Conservation (phyloP, 2,329 filamentous ascomycete species). For the Rutstroemia sp. region DNA sequence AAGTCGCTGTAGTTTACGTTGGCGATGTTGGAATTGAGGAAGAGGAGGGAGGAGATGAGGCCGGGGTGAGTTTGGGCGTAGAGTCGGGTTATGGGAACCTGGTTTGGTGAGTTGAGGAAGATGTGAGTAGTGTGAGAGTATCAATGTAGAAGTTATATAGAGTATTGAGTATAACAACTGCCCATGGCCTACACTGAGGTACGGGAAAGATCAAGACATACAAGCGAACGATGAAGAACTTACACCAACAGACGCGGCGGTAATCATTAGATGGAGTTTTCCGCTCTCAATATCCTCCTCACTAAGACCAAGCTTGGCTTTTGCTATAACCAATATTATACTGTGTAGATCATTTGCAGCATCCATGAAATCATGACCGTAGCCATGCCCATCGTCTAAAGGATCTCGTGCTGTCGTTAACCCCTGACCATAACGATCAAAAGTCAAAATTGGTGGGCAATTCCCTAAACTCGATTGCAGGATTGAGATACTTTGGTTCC, state of each 20-base stretch:
- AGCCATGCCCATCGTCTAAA: constrained; percentile 21
- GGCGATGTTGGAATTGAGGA: constrained; percentile 30
- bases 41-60: constrained; percentile 24
- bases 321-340: constrained; percentile 20
- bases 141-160: background rate
- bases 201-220: too few relatives aligned
- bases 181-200: too few relatives aligned
- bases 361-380: constrained; percentile 26
- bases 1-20: constrained; percentile 28
- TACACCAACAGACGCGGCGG: constrained; percentile 29
- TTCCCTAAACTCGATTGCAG: constrained; percentile 15
- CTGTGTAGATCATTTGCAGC: constrained; percentile 27
- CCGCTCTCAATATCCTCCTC: constrained; percentile 6
- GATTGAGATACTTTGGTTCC: constrained; percentile 24
- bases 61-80: constrained; percentile 26
- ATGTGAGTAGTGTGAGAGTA: too few relatives aligned
- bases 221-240: background rate
- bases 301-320: constrained; percentile 10
- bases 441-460: constrained; percentile 28
- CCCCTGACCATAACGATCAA: constrained; percentile 28
- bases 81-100: constrained; percentile 24
- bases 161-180: background rate
- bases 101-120: background rate
- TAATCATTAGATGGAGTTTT: constrained; percentile 21
- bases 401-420: constrained; percentile 21